These are phyloP conservation scores for Basidiobolus meristosporus DNA, from an alignment of 371 early-diverging fungal genomes.

Conservation along the genomic window DNA sequence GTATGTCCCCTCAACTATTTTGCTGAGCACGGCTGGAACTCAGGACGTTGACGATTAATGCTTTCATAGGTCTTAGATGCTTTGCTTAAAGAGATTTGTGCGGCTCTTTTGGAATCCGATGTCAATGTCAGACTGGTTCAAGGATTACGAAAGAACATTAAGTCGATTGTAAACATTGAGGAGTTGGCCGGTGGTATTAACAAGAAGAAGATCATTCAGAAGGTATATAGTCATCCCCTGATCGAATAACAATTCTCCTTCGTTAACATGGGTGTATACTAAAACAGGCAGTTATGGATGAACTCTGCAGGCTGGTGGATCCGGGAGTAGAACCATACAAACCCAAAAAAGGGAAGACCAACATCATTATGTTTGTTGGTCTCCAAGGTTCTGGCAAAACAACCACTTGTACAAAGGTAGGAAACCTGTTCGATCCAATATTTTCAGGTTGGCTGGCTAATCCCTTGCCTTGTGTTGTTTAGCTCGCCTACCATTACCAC, in stretches of 20 bases:
- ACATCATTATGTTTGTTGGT: constrained; percentile 98
- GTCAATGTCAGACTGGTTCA: constrained; percentile 87
- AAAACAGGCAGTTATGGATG: constrained; percentile 81
- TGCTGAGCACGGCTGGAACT: not conserved
- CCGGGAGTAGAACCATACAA: constrained; percentile 79
- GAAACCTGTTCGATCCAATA: not conserved
- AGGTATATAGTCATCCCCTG: constrained; percentile 23
- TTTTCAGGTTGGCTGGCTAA: not conserved
- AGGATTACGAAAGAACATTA: constrained; percentile 73
- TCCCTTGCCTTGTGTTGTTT: not conserved
- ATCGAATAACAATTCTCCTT: not conserved
- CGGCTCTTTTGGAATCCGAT: constrained; percentile 83
- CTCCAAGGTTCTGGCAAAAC: constrained; percentile 99
- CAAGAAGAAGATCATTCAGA: constrained; percentile 77
- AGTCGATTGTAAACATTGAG: constrained; percentile 59
- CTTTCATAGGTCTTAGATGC: constrained; percentile 50
- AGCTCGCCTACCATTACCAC: constrained; percentile 88
- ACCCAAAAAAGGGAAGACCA: constrained; percentile 67
- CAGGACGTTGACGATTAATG: not conserved
- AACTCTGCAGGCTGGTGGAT: constrained; percentile 84
- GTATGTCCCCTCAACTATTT: constrained; percentile 7
- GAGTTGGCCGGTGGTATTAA: constrained; percentile 62
- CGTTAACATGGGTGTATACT: not conserved
- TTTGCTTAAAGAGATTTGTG: constrained; percentile 73
- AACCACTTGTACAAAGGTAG: constrained; percentile 91